Conservation (phyloP, 2,329 filamentous ascomycete species). For the Aulographum hederae region DNA sequence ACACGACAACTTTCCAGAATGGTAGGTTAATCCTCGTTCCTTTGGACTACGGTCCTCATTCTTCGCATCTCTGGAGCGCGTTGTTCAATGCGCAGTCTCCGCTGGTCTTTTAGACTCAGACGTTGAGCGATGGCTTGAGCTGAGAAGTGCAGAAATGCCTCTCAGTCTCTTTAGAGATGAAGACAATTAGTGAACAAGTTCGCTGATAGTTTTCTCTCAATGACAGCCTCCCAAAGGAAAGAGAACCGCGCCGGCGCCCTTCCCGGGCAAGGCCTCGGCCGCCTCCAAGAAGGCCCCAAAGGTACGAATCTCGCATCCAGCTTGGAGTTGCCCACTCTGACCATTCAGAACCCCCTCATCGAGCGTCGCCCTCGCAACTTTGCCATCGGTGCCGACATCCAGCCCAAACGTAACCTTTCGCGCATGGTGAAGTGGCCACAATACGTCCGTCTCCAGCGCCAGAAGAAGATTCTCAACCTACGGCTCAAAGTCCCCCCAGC, state of each 20-base stretch:
- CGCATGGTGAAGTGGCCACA: slow-evolving; percentile 97
- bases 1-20: too few species aligned
- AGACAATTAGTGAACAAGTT: slow-evolving; percentile 61
- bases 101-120: too few species aligned
- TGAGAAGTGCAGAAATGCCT: slow-evolving; percentile 34
- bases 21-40: too few species aligned
- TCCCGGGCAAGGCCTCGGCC: slow-evolving; percentile 81
- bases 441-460: slow-evolving; percentile 94
- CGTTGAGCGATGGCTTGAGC: slow-evolving; percentile 33
- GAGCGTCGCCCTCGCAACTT: slow-evolving; percentile 97
- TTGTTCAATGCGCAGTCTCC: too few species aligned
- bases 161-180: slow-evolving; percentile 56
- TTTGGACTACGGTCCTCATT: too few species aligned
- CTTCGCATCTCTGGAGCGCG: too few species aligned
- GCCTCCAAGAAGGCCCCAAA: slow-evolving; percentile 93
- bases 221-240: slow-evolving; percentile 99
- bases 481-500: slow-evolving; percentile 96
- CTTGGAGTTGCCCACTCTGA: slow-evolving; percentile 2
- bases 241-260: slow-evolving; percentile 74
- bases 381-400: slow-evolving; percentile 97
- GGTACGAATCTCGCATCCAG: slow-evolving; percentile 42
- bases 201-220: slow-evolving; percentile 99
- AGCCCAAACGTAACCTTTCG: slow-evolving; percentile 69
- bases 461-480: slow-evolving; percentile 89
- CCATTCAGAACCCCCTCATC: slow-evolving; percentile 80